Base-by-base conservation (phyloP, 371 early-diverging fungal genomes). In the Mucor circinelloides region DNA sequence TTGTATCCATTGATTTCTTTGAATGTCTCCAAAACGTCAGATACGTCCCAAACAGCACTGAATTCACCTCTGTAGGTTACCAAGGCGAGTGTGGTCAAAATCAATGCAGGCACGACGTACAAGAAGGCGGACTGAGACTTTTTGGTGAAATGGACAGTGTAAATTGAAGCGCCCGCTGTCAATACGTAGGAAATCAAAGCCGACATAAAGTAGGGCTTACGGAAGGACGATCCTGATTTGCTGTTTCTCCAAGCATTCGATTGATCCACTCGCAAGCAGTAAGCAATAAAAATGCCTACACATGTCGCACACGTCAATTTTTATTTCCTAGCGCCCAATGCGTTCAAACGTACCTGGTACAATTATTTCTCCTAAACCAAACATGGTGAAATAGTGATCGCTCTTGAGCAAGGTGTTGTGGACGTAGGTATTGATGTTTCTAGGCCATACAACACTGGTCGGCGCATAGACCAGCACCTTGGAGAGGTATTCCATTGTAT, bases 291-390 rank as follows among this genome's bases (percentile, higher is more conserved):
- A 64, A 97, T 90, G 58, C 92, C 91, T 88, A 58, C 28, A 0
- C 19, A 27, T 17, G 6, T 3, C n/a, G 0, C 21, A 46, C 4
- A 9, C n/a, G 25, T 28, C 12, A 58, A 15, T 23, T n/a, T 19
- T 48, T 38, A 9, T 54, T 38, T 6, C 6, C 31, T 38, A 30
- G 6, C 6, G 25, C 32, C 30, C 21, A 17, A 9, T 40, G 44
- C 15, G 30, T 44, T 40, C 2, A 50, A 27, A 32, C 70, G 63
- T 72, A 82, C 95, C 97, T 6, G 97, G 98, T 38, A 97, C 89
- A 28, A 96, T 96, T 71, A 97, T 97, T 66, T 97, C 98, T 36
- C 97, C 97, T 70, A 97, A 76, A 6, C 97, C 97, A 25, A 97
- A 87, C 93, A 97, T 92, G 6, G 96, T 91, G 69, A 95, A 94